phyloP scores from a whole-genome alignment of 2,329 filamentous ascomycete species.

The Aspergillus luchuensis region DNA sequence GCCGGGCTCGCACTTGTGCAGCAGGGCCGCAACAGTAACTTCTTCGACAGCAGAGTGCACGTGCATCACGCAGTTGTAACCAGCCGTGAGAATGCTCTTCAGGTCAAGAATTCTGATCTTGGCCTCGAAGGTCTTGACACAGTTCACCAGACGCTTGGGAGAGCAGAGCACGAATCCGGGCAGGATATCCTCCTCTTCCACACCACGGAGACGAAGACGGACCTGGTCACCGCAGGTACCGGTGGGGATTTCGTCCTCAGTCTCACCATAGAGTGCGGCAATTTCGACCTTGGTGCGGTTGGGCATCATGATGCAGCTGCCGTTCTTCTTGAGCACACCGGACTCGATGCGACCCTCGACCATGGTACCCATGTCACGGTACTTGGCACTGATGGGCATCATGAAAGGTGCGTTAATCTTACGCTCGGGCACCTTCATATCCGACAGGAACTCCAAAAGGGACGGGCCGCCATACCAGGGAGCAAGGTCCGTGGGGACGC shows the following conservation, averaged over 20 bases:
- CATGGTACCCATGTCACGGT: constrained; percentile 96
- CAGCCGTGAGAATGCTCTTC: constrained; percentile 89
- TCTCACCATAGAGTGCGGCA: constrained; percentile 87
- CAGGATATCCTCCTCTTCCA: constrained; percentile 95
- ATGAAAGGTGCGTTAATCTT: constrained; percentile 98
- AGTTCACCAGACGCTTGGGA: constrained; percentile 89
- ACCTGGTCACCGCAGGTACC: constrained; percentile 94
- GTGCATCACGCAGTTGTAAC: constrained; percentile 97
- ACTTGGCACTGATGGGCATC: constrained; percentile 97
- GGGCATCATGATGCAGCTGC: constrained; percentile 90
- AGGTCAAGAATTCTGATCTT: constrained; percentile 95
- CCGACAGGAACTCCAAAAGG: constrained; percentile 91
- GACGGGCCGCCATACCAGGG: constrained; percentile 89
- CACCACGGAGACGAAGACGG: constrained; percentile 84
- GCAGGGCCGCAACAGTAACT: constrained; percentile 81
- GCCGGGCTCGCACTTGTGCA: constrained; percentile 95
- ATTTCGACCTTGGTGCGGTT: constrained; percentile 81
- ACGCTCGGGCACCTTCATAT: constrained; percentile 88
- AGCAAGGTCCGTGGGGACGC: constrained; percentile 72
- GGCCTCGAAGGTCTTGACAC: constrained; percentile 85
- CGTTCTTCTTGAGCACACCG: constrained; percentile 88
- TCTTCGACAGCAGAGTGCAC: constrained; percentile 98
- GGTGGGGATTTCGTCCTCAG: constrained; percentile 82
- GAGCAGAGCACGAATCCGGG: constrained; percentile 97
- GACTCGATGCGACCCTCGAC: constrained; percentile 97